phyloP scores from a whole-genome alignment of 176 grass and related monocot genomes.

The Musa acuminata region DNA sequence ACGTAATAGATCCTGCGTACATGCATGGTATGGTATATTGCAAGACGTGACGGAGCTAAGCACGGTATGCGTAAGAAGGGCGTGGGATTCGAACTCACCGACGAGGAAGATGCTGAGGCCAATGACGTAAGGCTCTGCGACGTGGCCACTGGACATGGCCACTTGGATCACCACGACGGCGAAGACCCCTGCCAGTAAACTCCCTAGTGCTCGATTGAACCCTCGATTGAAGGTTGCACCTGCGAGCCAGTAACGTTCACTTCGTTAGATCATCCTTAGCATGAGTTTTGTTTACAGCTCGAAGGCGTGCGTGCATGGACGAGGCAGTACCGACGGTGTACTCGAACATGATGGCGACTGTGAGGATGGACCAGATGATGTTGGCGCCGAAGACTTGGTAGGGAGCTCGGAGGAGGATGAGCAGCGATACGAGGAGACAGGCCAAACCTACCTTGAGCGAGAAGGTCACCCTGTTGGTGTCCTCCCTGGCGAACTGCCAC shows the following conservation, averaged over 20 bases:
- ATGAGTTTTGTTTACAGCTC: background rate
- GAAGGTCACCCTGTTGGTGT: slow-evolving; percentile 61
- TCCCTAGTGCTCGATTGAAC: slow-evolving; percentile 74
- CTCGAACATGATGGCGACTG: slow-evolving; percentile 85
- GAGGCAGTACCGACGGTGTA: slow-evolving; percentile 64
- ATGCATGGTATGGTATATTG: background rate
- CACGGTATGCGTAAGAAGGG: too few species aligned
- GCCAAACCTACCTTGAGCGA: slow-evolving; percentile 70
- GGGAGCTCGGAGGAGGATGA: slow-evolving; percentile 55
- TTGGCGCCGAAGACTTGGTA: slow-evolving; percentile 61
- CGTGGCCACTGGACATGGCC: slow-evolving; percentile 51
- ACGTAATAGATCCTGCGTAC: slow-evolving; percentile 49
- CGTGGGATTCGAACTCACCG: slow-evolving; percentile 22
- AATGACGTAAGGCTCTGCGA: slow-evolving; percentile 80
- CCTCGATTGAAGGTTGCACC: slow-evolving; percentile 73
- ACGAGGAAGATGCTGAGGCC: slow-evolving; percentile 77
- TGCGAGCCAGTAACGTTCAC: slow-evolving; percentile 20
- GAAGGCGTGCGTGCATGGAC: background rate
- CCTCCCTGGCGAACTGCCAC: slow-evolving; percentile 56
- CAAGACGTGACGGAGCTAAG: too few species aligned
- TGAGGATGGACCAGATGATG: slow-evolving; percentile 84
- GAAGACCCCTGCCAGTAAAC: slow-evolving; percentile 66
- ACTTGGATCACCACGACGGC: slow-evolving; percentile 69
- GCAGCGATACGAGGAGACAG: slow-evolving; percentile 76
- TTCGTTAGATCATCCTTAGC: background rate